Evolutionary conservation across 177 flowering plant genomes (phyloP).

Genomic region (Vitis hybrid): DNA sequence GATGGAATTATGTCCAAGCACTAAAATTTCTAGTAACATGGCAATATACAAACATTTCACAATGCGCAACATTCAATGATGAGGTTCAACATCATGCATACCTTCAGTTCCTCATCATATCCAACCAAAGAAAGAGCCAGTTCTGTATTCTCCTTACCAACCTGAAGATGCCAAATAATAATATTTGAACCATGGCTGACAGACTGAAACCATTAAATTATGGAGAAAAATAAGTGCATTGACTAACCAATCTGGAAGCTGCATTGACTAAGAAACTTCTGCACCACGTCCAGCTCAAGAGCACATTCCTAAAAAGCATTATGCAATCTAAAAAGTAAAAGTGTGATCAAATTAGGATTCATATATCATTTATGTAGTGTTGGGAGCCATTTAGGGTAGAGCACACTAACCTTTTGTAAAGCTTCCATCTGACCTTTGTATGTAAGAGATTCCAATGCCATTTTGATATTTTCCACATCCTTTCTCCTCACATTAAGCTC

Average conservation of each 20-base stretch:
- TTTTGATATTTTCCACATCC: constrained; percentile 61
- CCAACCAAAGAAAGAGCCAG: constrained; percentile 92
- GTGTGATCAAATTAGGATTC: neutral
- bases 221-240: constrained; percentile 1
- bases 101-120: constrained; percentile 83
- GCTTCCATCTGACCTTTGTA: constrained; percentile 81
- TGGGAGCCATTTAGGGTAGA: neutral
- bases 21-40: too few relatives aligned
- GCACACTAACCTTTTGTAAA: constrained; percentile 61
- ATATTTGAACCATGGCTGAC: neutral
- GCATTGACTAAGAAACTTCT: constrained; percentile 68
- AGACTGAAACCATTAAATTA: neutral
- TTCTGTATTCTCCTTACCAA: constrained; percentile 87
- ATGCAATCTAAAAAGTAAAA: too few relatives aligned
- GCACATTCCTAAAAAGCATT: constrained; percentile 61
- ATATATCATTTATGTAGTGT: neutral
- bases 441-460: constrained; percentile 57
- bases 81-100: constrained; percentile 13
- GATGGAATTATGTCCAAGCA: too few relatives aligned
- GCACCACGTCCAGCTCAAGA: constrained; percentile 63
- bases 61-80: too few relatives aligned
- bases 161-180: constrained; percentile 43
- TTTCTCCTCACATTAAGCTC: constrained; percentile 62
- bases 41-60: too few relatives aligned
- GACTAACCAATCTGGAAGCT: constrained; percentile 73